Conservation (phyloP, 2,329 filamentous ascomycete species). For the Microdochium nivale region DNA sequence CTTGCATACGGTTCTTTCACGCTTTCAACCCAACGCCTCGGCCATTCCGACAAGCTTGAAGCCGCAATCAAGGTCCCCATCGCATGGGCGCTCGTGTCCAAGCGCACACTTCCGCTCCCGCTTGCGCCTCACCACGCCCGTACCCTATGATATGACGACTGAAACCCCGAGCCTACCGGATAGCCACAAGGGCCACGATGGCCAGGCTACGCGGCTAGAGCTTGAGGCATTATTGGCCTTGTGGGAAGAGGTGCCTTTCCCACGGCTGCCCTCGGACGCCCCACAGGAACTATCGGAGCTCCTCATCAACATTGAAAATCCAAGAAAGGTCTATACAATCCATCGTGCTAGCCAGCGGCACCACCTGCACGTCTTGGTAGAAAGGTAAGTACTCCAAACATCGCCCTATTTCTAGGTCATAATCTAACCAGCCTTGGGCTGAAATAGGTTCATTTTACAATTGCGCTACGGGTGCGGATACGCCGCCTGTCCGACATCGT, state of each 20-base stretch:
- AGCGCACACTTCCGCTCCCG: background rate
- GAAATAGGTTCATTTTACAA: slow-evolving; percentile 65
- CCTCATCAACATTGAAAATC: slow-evolving; percentile 52
- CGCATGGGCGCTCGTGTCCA: no score
- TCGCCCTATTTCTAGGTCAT: background rate
- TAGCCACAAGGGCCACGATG: slow-evolving; percentile 19
- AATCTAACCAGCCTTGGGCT: background rate
- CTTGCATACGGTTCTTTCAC: no score
- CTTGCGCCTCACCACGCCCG: background rate
- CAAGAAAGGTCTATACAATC: slow-evolving; percentile 50
- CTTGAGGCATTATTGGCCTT: slow-evolving; percentile 45
- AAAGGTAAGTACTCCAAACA: slow-evolving; percentile 40
- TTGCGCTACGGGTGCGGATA: slow-evolving; percentile 73
- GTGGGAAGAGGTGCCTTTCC: slow-evolving; percentile 54
- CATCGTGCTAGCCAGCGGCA: slow-evolving; percentile 53
- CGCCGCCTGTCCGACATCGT: slow-evolving; percentile 60
- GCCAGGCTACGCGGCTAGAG: slow-evolving; percentile 18
- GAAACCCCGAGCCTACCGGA: slow-evolving; percentile 28
- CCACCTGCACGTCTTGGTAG: slow-evolving; percentile 57
- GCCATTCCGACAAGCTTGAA: no score
- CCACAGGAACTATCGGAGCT: slow-evolving; percentile 46
- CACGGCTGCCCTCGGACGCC: slow-evolving; percentile 50
- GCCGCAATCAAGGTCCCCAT: no score
- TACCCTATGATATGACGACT: slow-evolving; percentile 38
- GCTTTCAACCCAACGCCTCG: no score